These are phyloP conservation scores for Didymella arachidicola DNA, from an alignment of 2,329 filamentous ascomycete species.

Conservation along the genomic window DNA sequence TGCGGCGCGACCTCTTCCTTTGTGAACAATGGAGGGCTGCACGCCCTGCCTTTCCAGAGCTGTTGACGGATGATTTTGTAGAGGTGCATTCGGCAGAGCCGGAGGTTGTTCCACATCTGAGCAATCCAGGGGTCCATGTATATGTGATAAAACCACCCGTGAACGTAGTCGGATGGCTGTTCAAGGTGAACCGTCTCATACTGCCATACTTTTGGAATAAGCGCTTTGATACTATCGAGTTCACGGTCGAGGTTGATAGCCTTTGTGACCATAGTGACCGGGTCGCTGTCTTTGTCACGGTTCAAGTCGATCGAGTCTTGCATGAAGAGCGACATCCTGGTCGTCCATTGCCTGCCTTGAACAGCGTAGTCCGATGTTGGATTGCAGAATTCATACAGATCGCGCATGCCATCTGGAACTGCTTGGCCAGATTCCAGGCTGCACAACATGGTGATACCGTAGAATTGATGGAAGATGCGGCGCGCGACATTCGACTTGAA, in stretches of 20 bases:
- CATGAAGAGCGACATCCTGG: conserved; percentile 31
- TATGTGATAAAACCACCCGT: conserved; percentile 37
- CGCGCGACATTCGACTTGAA: conserved; percentile 30
- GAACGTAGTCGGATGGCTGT: conserved; percentile 21
- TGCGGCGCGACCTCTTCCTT: conserved; percentile 17
- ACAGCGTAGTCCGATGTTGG: conserved; percentile 29
- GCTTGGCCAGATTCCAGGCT: conserved; percentile 29
- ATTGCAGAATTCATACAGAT: conserved; percentile 32
- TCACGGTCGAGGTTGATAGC: conserved; percentile 32
- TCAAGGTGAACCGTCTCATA: conserved; percentile 25
- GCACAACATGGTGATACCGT: conserved; percentile 34
- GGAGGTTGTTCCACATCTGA: conserved; percentile 44
- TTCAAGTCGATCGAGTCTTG: conserved; percentile 32
- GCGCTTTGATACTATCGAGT: conserved; percentile 31
- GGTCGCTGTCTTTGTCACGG: conserved; percentile 28
- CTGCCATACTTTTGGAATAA: conserved; percentile 37
- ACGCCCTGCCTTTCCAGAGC: conserved; percentile 25
- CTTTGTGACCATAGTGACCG: conserved; percentile 23
- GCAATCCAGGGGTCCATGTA: conserved; percentile 43
- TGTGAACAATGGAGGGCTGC: conserved; percentile 25
- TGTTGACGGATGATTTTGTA: conserved; percentile 33
- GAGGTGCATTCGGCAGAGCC: conserved; percentile 34
- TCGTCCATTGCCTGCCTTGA: conserved; percentile 34
- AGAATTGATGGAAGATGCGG: conserved; percentile 44
- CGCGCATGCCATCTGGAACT: conserved; percentile 29